Base-by-base conservation (phyloP, 768 basidiomycete genomes). In the Russula dissimulans region DNA sequence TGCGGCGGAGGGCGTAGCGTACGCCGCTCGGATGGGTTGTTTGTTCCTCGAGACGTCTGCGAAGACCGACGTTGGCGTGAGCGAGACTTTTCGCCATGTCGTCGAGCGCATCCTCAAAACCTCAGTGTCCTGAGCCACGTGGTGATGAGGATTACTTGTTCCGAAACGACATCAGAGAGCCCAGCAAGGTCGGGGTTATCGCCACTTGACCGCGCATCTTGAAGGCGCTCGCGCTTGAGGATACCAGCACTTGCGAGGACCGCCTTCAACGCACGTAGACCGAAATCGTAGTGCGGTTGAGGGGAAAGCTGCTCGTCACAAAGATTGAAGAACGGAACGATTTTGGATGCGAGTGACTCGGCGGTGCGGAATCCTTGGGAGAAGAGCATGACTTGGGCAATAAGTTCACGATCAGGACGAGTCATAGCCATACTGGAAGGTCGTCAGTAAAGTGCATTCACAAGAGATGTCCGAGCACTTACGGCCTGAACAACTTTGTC, bases 321-420 rank as follows among this genome's bases (percentile, higher is more conserved):
- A 57, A 99, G 87, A 71, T 95, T 95, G 81, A 99, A 99, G 79
- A 99, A 98, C 0, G 97, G 97, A 11, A 99, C 97, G 60, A 98
- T 91, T 74, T 98, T 98, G 57, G 92, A 92, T 1, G 97, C 97
- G n/a, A 99, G 81, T 0, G 85, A 88, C 73, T 99, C 97, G 7
- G 97, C 97, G 12, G 94, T 94, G 42, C 97, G 85, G 84, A 98
- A 99, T 63, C 97, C 97, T 77, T 98, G 97, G 18, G 97, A 98
- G 78, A 98, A 98, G 48, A 99, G 77, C 91, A 98, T 94, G 71
- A 99, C 97, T 75, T 99, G 97, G 4, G 97, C 97, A 68, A 99
- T 99, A 50, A 99, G 86, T 71, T 99, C 95, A 61, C 94, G 86
- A 72, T 98, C 97, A 29, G 97, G 97, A 53, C 92, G 85, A 7